Conservation (phyloP, 2,329 filamentous ascomycete genomes). For the Aspergillus tamarii region DNA sequence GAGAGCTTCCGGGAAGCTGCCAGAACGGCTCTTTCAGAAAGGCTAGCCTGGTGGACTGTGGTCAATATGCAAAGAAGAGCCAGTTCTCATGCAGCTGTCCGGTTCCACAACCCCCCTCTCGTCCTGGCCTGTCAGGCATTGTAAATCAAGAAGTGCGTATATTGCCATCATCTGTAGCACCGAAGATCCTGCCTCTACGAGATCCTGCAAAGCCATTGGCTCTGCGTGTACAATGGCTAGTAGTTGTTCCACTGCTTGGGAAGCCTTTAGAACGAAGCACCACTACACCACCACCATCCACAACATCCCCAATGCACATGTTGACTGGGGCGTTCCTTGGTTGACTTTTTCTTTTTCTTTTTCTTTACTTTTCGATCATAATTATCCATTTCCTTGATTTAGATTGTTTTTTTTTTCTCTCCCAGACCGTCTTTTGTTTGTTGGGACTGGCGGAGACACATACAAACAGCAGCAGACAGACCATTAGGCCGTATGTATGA, state of each 20-base stretch:
- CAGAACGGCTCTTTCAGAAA: constrained; percentile 19
- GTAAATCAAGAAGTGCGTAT: constrained; percentile 17
- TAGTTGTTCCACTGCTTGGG: constrained; percentile 35
- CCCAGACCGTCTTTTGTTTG: constrained; percentile 15
- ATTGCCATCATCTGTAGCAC: constrained; percentile 32
- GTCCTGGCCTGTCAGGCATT: constrained; percentile 20
- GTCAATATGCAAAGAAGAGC: constrained; percentile 19
- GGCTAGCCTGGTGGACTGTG: constrained; percentile 13
- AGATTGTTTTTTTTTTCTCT: background rate
- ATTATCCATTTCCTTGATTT: constrained; percentile 8
- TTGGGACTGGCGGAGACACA: background rate
- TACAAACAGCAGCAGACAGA: constrained; percentile 12
- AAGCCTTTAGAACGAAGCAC: constrained; percentile 27
- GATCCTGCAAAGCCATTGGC: constrained; percentile 33
- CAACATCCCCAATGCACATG: constrained; percentile 20
- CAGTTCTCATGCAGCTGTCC: constrained; percentile 32
- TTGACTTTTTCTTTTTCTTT: constrained; percentile 2
- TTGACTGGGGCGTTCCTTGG: constrained; percentile 24
- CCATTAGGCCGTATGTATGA: constrained; percentile 15
- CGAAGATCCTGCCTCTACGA: constrained; percentile 29
- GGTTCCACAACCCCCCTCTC: constrained; percentile 16
- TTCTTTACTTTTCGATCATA: constrained; percentile 2
- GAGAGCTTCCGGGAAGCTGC: constrained; percentile 14
- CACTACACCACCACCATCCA: constrained; percentile 7
- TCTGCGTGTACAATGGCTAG: constrained; percentile 29